Evolutionary conservation across 2,329 filamentous ascomycete species (phyloP), one percentile per base, ranked within the genome.

Genomic region (Cordyceps tenuipes): DNA sequence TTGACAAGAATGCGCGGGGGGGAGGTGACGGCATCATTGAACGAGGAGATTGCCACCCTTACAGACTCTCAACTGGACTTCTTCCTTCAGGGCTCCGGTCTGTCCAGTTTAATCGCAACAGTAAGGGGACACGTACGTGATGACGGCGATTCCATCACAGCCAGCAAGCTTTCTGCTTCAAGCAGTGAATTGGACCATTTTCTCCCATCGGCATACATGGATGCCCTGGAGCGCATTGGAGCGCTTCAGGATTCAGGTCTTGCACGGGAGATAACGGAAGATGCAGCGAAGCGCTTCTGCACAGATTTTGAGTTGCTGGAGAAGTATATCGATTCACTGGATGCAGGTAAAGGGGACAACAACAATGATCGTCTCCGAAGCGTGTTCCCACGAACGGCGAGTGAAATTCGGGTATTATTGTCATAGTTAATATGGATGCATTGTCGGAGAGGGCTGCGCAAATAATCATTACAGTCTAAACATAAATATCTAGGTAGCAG

Each of bases 141-240:
- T 10, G 34, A n/a, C 9, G 10, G 9, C 26, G 3, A n/a, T 23
- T 26, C 9, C 8, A 79, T 84, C 53, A 71, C 89, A 5, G 76
- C 79, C 48, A 79, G 60, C 49, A 63, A 79, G 13, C 77, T 97
- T n/a, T 75, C 81, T 1, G 75, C 79, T 54, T 85, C 87, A 2
- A 90, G 90, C 66, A 89, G 92, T 67, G 82, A 81, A 46, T 79
- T 99, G 7, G 94, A 99, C 68, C 86, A 91, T 62, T 99, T 97
- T 74, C 77, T 99, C 26, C 92, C 94, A 0, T 95, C 91, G 1
- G 94, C 93, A 3, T 80, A 96, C 34, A 93, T 97, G 79, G 94
- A 99, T 70, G 92, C 92, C 3, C 85, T 90, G 66, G 89, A 94
- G 55, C 90, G 91, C 62, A 73, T 97, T 29, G 87, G 87, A 64